A percentile compares a stretch with the other conserved stretches of the same genome.
phyloP scores from a whole-genome alignment of 139 green algal species.

The Chlamydomonas asymmetrica region DNA sequence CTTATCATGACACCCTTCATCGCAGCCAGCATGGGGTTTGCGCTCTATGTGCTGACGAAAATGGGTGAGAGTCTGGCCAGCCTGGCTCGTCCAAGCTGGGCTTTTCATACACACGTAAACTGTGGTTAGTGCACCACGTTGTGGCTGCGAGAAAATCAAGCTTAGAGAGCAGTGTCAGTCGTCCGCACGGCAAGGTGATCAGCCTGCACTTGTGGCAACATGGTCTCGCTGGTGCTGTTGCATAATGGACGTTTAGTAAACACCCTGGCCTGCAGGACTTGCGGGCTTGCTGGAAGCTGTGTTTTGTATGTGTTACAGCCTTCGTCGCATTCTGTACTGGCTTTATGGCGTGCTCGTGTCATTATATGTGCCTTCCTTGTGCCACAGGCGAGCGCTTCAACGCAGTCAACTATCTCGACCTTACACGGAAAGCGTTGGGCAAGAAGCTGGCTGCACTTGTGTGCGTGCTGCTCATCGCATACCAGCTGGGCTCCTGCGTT shows the following conservation, averaged over 20 bases:
- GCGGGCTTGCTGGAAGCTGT: neutral
- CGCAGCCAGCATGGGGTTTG: slow-evolving; percentile 57
- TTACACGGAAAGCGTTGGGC: slow-evolving; percentile 61
- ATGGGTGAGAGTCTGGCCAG: too few species aligned
- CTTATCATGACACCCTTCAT: slow-evolving; percentile 52
- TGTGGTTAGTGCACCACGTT: too few species aligned
- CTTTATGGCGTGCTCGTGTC: too few species aligned
- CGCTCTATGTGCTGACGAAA: slow-evolving; percentile 71
- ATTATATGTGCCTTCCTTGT: too few species aligned
- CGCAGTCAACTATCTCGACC: slow-evolving; percentile 48
- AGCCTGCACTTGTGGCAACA: too few species aligned
- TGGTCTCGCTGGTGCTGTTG: neutral
- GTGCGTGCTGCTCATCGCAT: slow-evolving; percentile 54
- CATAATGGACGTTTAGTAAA: neutral
- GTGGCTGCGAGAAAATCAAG: too few species aligned
- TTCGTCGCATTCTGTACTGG: neutral
- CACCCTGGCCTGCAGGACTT: neutral
- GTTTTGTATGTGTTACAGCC: neutral
- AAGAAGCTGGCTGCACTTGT: slow-evolving; percentile 53
- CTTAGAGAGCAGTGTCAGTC: slow-evolving; percentile 17
- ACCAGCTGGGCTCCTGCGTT: slow-evolving; percentile 65
- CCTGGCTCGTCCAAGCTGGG: too few species aligned
- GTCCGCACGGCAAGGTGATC: neutral
- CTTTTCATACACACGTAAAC: too few species aligned
- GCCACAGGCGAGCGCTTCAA: slow-evolving; percentile 28